phyloP scores from a whole-genome alignment of 306 rosid genomes.

The Pterocarpus santalinus region DNA sequence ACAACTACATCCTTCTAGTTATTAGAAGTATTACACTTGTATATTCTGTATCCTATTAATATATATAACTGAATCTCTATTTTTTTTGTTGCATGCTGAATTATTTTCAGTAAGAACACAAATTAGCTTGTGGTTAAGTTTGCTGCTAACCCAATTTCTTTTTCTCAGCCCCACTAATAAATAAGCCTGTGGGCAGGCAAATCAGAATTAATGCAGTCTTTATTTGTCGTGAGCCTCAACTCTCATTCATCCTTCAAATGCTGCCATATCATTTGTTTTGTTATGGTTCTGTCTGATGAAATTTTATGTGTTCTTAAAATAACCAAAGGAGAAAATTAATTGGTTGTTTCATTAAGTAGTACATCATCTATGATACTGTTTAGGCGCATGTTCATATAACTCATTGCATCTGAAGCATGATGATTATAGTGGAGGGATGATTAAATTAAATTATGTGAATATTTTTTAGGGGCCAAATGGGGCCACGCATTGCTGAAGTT shows the following conservation, averaged over 20 bases:
- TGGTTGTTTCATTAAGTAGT: constrained; percentile 28
- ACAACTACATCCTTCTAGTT: too few species aligned
- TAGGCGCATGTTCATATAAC: background rate
- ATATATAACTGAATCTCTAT: background rate
- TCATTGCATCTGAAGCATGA: background rate
- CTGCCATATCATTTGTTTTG: constrained; percentile 5
- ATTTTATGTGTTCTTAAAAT: constrained; percentile 19
- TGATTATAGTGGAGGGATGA: constrained; percentile 5
- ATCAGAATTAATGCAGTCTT: background rate
- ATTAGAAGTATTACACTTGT: background rate
- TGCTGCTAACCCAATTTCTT: constrained; percentile 6
- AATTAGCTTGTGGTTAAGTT: constrained; percentile 48
- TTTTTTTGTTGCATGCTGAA: background rate
- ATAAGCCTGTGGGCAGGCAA: constrained; percentile 2
- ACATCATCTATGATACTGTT: constrained; percentile 17
- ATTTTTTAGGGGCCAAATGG: constrained; percentile 62
- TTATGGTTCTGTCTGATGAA: constrained; percentile 17
- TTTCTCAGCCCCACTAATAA: background rate
- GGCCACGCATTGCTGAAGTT: constrained; percentile 32
- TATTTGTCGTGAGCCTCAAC: background rate
- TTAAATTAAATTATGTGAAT: constrained; percentile 20
- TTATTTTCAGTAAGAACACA: constrained; percentile 34
- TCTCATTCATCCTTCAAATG: background rate
- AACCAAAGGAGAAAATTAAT: background rate
- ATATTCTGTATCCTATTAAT: background rate